Conservation (phyloP, 2,329 filamentous ascomycete species). For the Clarireedia paspali region DNA sequence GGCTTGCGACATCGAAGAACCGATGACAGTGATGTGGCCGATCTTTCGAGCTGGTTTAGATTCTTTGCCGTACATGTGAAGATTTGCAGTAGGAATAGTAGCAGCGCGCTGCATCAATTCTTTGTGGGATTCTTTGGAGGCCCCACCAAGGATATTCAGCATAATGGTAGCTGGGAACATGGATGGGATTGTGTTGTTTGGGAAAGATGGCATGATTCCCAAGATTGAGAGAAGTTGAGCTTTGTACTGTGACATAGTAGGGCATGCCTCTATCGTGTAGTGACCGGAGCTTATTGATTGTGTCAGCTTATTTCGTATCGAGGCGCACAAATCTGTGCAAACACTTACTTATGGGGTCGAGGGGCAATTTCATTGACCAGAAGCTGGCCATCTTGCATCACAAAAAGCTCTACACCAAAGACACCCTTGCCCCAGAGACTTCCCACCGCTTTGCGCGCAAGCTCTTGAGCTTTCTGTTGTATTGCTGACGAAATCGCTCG, state of each 20-base stretch:
- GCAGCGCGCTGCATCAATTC: conserved; percentile 46
- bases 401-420: conserved; percentile 95
- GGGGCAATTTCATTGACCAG: conserved; percentile 48
- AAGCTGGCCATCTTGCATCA: conserved; percentile 62
- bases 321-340: not conserved
- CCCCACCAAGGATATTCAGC: conserved; percentile 73
- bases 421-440: conserved; percentile 83
- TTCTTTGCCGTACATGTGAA: conserved; percentile 90
- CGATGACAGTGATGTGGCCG: conserved; percentile 82
- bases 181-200: conserved; percentile 31
- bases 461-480: conserved; percentile 58
- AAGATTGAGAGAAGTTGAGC: conserved; percentile 75
- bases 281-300: conserved; percentile 78
- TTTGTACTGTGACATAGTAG: conserved; percentile 82
- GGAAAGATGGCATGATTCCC: conserved; percentile 35
- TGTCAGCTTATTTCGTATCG: conserved; percentile 28
- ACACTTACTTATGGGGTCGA: conserved; percentile 18
- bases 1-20: conserved; percentile 57
- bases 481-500: conserved; percentile 56
- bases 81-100: conserved; percentile 48
- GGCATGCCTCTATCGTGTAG: conserved; percentile 88
- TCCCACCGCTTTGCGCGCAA: conserved; percentile 72
- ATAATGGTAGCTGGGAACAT: conserved; percentile 50
- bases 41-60: conserved; percentile 89
- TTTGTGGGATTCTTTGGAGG: conserved; percentile 55